Evolutionary conservation across 2,329 filamentous ascomycete genomes (phyloP).

Genomic region (Alternaria ventricosa): DNA sequence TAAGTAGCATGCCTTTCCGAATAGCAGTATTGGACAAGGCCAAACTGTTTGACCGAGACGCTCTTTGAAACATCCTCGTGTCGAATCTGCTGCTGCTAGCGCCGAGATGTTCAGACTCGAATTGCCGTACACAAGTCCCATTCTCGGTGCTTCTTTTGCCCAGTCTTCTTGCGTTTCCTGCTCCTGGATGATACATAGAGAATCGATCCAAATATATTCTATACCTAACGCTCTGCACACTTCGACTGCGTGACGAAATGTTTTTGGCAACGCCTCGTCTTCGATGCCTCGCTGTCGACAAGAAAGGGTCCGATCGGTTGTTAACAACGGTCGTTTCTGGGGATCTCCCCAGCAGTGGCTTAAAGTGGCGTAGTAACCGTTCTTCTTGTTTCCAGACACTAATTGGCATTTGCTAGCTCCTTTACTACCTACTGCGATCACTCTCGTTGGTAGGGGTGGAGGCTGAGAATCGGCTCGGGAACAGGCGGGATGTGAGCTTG

Average conservation of each 20-base stretch:
- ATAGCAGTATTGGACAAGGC: neutral
- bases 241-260: rapidly evolving
- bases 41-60: neutral
- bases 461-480: neutral
- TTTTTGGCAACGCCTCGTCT: neutral
- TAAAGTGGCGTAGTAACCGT: neutral
- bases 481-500: neutral
- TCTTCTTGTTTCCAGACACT: neutral
- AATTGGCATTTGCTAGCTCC: neutral
- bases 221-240: neutral
- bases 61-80: neutral
- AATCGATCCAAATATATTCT: neutral
- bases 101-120: neutral
- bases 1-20: neutral
- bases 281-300: neutral
- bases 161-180: neutral
- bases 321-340: neutral
- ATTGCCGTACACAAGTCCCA: neutral
- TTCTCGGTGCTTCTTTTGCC: neutral
- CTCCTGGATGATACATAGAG: neutral
- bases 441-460: neutral
- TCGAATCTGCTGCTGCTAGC: neutral
- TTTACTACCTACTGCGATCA: rapidly evolving
- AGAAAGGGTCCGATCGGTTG: neutral
- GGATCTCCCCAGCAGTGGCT: neutral